A percentile compares a stretch with the other conserved stretches of the same genome.
Evolutionary conservation across 257 asterid species (phyloP).

Genomic region (Scutellaria galericulata): DNA sequence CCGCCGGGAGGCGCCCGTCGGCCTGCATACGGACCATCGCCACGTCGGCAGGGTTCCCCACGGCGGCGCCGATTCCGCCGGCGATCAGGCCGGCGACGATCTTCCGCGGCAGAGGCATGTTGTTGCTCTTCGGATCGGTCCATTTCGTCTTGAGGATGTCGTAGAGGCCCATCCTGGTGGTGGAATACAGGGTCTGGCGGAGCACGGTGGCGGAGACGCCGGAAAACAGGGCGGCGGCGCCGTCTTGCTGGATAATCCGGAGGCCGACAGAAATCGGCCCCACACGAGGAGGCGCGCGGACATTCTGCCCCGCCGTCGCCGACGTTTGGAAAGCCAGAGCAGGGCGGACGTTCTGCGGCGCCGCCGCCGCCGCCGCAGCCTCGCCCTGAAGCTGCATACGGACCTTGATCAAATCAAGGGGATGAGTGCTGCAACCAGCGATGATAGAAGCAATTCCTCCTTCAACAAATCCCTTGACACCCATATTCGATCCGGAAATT

Average conservation of each 20-base stretch:
- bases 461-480: constrained; percentile 84
- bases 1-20: constrained; percentile 81
- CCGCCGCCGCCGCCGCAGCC: constrained; percentile 37
- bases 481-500: constrained; percentile 47
- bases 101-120: constrained; percentile 58
- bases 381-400: constrained; percentile 93
- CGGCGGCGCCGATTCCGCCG: constrained; percentile 90
- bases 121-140: constrained; percentile 66
- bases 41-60: constrained; percentile 91
- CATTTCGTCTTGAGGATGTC: constrained; percentile 71
- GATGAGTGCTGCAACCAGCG: constrained; percentile 90
- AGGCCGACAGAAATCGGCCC: constrained; percentile 75
- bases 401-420: constrained; percentile 80
- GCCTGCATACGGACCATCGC: constrained; percentile 99
- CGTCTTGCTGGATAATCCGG: constrained; percentile 73
- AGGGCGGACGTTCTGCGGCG: constrained; percentile 58
- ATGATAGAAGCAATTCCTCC: constrained; percentile 91
- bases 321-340: constrained; percentile 56
- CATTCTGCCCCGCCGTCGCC: constrained; percentile 24
- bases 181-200: constrained; percentile 87
- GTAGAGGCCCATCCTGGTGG: constrained; percentile 92
- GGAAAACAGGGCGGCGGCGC: constrained; percentile 70
- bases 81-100: constrained; percentile 79
- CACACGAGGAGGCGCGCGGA: constrained; percentile 55
- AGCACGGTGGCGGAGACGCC: constrained; percentile 96